Evolutionary conservation across 768 basidiomycete genomes (phyloP).

Genomic region (Suillus weaverae): DNA sequence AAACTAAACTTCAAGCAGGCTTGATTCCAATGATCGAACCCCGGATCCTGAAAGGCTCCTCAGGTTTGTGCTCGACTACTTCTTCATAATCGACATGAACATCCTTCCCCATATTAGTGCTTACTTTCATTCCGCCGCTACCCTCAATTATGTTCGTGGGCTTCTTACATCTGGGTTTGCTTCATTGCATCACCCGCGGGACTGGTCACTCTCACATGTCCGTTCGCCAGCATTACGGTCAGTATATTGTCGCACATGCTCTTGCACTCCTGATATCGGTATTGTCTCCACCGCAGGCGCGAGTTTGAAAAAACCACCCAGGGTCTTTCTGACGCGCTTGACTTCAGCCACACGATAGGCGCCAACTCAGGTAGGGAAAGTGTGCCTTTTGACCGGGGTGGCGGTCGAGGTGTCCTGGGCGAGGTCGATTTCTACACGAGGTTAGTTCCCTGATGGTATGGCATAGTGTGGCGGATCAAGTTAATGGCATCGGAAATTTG

Average conservation of each 20-base stretch:
- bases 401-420: constrained; percentile 67
- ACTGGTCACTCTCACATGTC: constrained; percentile 93
- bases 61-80: constrained; percentile 45
- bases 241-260: constrained; percentile 18
- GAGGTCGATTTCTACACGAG: constrained; percentile 95
- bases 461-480: neutral
- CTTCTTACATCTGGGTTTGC: constrained; percentile 93
- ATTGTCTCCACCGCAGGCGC: constrained; percentile 38
- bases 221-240: constrained; percentile 76
- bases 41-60: constrained; percentile 91
- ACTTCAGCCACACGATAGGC: constrained; percentile 90
- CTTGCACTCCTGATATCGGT: constrained; percentile 17
- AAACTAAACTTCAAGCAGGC: constrained; percentile 36
- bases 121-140: constrained; percentile 94
- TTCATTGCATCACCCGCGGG: constrained; percentile 84
- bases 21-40: constrained; percentile 73
- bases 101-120: constrained; percentile 51
- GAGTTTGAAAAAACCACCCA: constrained; percentile 88
- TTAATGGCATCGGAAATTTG: constrained; percentile 2
- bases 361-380: constrained; percentile 50
- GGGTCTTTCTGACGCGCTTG: constrained; percentile 85
- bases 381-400: constrained; percentile 67
- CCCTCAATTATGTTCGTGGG: constrained; percentile 88
- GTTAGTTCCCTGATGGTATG: constrained; percentile 36
- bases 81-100: constrained; percentile 9